Evolutionary conservation across 1,284 basidiomycete species (phyloP).

Genomic region (Ceratobasidium sp.): DNA sequence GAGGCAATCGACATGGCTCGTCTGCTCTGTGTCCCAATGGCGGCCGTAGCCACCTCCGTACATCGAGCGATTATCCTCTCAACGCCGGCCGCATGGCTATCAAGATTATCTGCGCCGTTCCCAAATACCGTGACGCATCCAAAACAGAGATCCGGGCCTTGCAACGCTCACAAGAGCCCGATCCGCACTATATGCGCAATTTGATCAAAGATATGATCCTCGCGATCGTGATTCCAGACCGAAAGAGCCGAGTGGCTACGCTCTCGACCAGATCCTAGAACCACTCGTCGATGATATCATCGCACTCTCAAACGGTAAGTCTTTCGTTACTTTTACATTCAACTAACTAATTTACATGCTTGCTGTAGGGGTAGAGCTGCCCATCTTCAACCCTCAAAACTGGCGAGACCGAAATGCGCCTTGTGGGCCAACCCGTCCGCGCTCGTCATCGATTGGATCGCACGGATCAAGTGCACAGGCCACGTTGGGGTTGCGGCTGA

Average conservation of each 20-base stretch:
- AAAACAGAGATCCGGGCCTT: conserved; percentile 98
- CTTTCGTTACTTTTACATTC: not conserved
- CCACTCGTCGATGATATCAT: conserved; percentile 28
- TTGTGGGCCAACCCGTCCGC: not conserved
- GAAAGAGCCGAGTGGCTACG: conserved; percentile 1
- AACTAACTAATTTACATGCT: not conserved
- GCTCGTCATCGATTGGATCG: not conserved
- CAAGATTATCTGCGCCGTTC: conserved; percentile 98
- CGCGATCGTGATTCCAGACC: conserved; percentile 4
- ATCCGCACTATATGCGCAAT: conserved; percentile 66
- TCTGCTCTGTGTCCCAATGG: conserved; percentile 49
- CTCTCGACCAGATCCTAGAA: conserved; percentile 1
- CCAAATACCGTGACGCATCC: conserved; percentile 98
- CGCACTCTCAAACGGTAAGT: conserved; percentile 12
- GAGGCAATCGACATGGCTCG: conserved; percentile 89
- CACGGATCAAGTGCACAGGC: conserved; percentile 19
- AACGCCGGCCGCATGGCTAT: conserved; percentile 83
- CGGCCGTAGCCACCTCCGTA: conserved; percentile 29
- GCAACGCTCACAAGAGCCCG: conserved; percentile 89
- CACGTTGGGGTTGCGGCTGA: not conserved
- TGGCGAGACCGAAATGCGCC: not conserved
- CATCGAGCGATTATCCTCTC: conserved; percentile 35
- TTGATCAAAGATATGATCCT: conserved; percentile 14
- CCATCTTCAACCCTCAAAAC: not conserved
- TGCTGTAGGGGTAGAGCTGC: not conserved